Evolutionary conservation across 176 grass and related monocot species (phyloP).

Genomic region (Bothriochloa decipiens): DNA sequence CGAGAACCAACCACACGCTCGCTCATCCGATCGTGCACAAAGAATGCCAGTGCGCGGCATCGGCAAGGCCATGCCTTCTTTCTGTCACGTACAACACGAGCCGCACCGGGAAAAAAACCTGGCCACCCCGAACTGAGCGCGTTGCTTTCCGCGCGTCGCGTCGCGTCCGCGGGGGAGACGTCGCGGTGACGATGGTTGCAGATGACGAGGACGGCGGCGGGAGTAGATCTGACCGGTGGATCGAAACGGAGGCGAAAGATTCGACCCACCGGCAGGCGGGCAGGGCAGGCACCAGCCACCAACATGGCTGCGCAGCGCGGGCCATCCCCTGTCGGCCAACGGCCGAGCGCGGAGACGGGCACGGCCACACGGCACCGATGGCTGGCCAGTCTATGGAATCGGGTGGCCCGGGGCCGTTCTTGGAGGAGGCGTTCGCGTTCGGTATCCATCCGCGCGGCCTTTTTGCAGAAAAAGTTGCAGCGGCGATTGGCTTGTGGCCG

Average conservation of each 20-base stretch:
- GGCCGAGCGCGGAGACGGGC: not conserved
- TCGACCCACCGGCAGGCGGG: not conserved
- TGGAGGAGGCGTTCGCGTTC: not conserved
- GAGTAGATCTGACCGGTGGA: not conserved
- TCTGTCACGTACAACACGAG: not conserved
- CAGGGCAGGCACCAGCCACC: not conserved
- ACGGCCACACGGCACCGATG: slow-evolving; percentile 5
- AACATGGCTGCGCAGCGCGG: not conserved
- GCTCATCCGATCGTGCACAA: no score
- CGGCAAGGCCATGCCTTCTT: no score
- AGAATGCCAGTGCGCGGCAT: not conserved
- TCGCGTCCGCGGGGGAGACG: not conserved
- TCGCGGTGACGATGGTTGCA: not conserved
- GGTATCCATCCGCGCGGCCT: not conserved
- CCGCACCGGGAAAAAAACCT: no score
- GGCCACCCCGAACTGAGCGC: no score
- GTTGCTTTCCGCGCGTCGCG: not conserved
- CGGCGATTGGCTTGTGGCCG: slow-evolving; percentile 2
- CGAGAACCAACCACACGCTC: not conserved
- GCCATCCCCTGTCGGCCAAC: slow-evolving; percentile 28
- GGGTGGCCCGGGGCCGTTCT: not conserved
- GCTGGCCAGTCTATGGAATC: not conserved
- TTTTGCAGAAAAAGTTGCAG: slow-evolving; percentile 9
- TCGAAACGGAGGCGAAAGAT: not conserved
- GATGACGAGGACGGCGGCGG: not conserved